Base-by-base conservation (phyloP, 371 early-diverging fungal genomes). In the Racocetra persica region DNA sequence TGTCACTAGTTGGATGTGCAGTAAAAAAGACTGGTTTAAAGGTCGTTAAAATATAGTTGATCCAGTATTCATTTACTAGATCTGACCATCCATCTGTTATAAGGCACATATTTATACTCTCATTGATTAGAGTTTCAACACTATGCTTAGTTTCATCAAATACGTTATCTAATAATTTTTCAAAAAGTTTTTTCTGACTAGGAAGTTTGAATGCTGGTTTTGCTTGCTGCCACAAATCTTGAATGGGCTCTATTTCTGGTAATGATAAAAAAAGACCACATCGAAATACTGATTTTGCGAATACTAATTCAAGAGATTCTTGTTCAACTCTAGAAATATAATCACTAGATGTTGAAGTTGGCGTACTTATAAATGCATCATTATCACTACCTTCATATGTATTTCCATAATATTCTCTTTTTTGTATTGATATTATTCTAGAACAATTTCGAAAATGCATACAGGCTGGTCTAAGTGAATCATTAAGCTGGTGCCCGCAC, bases 261-360 rank as follows among this genome's bases (percentile, higher is more conserved):
- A 38, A 66, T 36, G 7, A 66, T 36, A 66, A 38, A 32, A 66
- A 66, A 18, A 66, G 32, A 11, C 66, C 38, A 66, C 38, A 66
- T 3, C 7, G 20, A 36, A 32, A 66, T 32, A 66, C n/a, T 51
- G 51, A 51, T 14, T 51, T 51, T 14, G 51, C 51, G 10, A 51
- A 51, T 51, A 4, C 51, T 51, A 51, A 14, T 51, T 52, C 2
- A 18, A 52, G 52, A 4, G 18, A 52, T 52, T 52, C 1, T 52
- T 52, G 16, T 18, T 52, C 20, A 4, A 41, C 41, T 41, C n/a
- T n/a, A n/a, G 41, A 41, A 4, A 41, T n/a, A n/a, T n/a, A n/a
- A n/a, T n/a, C n/a, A n/a, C 1, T 14, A 16, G 51, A 51, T 45
- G 51, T 14, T 51, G 3, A 51, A 51, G 16, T 51, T 16, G 51